These are phyloP conservation scores for Prunus fruticosa DNA, from an alignment of 306 rosid genomes.

Conservation along the genomic window DNA sequence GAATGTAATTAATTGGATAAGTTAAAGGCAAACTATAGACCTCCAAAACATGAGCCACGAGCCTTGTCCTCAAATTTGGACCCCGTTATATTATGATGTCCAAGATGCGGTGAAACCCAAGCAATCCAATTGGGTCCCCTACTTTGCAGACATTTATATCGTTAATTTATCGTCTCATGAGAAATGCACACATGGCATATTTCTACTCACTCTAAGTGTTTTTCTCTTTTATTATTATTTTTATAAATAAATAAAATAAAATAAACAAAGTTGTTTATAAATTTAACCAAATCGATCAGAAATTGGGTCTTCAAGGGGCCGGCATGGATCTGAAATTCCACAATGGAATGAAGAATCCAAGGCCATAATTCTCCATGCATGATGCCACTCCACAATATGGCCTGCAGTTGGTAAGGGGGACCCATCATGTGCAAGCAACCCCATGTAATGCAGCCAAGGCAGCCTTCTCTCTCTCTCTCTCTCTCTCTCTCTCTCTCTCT, in stretches of 20 bases:
- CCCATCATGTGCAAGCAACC: neutral
- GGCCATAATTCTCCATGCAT: neutral
- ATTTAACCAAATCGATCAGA: neutral
- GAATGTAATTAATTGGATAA: neutral
- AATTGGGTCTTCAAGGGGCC: neutral
- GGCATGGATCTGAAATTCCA: neutral
- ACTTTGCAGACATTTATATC: constrained; percentile 14
- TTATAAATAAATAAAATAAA: neutral
- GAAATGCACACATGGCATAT: neutral
- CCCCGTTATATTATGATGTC: constrained; percentile 17
- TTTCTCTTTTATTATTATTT: neutral
- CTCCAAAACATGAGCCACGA: neutral
- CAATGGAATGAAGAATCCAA: constrained; percentile 1
- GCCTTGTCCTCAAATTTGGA: constrained; percentile 33
- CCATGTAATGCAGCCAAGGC: neutral
- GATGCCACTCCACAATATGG: neutral
- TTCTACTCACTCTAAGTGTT: neutral
- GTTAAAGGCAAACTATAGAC: neutral
- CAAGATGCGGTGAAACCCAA: constrained; percentile 55
- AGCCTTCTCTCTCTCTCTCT: neutral
- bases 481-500: neutral
- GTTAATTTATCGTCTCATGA: constrained; percentile 5
- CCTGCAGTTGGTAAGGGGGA: neutral
- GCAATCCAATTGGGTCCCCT: constrained; percentile 46
- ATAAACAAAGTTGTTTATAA: neutral